These are phyloP conservation scores for Fusarium humuli DNA, from an alignment of 2,329 filamentous ascomycete species.

Conservation along the genomic window DNA sequence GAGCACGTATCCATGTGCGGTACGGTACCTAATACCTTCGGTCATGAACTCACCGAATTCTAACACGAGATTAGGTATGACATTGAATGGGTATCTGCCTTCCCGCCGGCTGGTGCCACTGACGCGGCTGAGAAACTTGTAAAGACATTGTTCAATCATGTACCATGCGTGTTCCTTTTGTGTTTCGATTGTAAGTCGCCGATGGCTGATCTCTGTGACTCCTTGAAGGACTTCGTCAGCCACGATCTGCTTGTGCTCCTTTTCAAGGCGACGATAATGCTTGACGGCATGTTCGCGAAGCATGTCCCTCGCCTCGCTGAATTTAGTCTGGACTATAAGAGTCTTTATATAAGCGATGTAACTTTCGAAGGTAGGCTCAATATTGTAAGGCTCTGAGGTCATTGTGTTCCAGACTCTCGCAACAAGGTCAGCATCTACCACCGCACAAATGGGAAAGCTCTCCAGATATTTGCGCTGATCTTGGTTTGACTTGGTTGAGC, in stretches of 20 bases:
- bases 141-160: constrained; percentile 47
- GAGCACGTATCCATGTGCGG: constrained; percentile 47
- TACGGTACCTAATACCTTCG: constrained; percentile 49
- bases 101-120: constrained; percentile 38
- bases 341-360: constrained; percentile 59
- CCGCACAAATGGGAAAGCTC: constrained; percentile 42
- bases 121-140: constrained; percentile 44
- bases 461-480: constrained; percentile 53
- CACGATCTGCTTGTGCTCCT: constrained; percentile 45
- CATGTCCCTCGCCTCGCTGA: constrained; percentile 51
- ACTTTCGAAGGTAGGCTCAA: constrained; percentile 68
- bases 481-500: constrained; percentile 55
- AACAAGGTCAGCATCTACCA: constrained; percentile 59
- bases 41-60: constrained; percentile 53
- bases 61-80: constrained; percentile 49
- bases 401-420: constrained; percentile 69
- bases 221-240: constrained; percentile 51
- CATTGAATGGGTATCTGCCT: constrained; percentile 30
- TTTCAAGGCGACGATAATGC: constrained; percentile 47
- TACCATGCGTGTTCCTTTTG: constrained; percentile 51
- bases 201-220: constrained; percentile 27
- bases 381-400: constrained; percentile 66
- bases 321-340: constrained; percentile 49
- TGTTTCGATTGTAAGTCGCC: constrained; percentile 47
- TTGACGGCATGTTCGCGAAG: constrained; percentile 58